Base-by-base conservation (phyloP, 768 basidiomycete genomes). In the Sporobolomyces phaffii region DNA sequence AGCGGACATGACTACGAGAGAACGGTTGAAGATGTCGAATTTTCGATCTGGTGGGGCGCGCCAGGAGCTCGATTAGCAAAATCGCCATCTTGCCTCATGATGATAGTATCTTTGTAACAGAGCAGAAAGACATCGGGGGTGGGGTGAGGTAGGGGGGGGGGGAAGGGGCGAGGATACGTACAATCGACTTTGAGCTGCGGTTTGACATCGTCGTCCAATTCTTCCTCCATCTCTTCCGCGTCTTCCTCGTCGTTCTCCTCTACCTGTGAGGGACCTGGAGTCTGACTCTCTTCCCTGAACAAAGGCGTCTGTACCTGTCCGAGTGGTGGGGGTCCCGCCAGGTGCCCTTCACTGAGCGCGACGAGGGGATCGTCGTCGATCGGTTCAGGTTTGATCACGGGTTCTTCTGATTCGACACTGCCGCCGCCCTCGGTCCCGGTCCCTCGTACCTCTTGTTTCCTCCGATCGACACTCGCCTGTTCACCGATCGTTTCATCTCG, bases 311-410 rank as follows among this genome's bases (percentile, higher is more conserved):
- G 36, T 22, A 18, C 34, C 29, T 26, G 40, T 2, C 7, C 3
- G 34, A 1, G 50, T n/a, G 24, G 52, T 20, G 36, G 13, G 8
- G 3, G 22, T 15, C 31, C 64, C 6, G 17, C n/a, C n/a, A n/a
- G n/a, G n/a, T n/a, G n/a, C n/a, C 10, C 10, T 38, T 38, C 33
- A 33, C 28, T 38, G 6, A 8, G 20, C 11, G 7, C n/a, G 29
- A 38, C 14, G 26, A 29, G 24, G 8, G 26, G 57, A 33, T 61
- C 69, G 22, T 61, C 62, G 2, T 67, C 70, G 29, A 49, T 51
- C 48, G 67, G 67, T 56, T 71, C 70, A 15, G 47, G 45, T 54
- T 71, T 71, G 52, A 70, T 47, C n/a, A n/a, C n/a, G n/a, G n/a
- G n/a, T n/a, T n/a, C n/a, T n/a, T n/a, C n/a, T n/a, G n/a, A n/a